Evolutionary conservation across 345 rosid species (phyloP).

Genomic region (Gossypium ekmanianum): DNA sequence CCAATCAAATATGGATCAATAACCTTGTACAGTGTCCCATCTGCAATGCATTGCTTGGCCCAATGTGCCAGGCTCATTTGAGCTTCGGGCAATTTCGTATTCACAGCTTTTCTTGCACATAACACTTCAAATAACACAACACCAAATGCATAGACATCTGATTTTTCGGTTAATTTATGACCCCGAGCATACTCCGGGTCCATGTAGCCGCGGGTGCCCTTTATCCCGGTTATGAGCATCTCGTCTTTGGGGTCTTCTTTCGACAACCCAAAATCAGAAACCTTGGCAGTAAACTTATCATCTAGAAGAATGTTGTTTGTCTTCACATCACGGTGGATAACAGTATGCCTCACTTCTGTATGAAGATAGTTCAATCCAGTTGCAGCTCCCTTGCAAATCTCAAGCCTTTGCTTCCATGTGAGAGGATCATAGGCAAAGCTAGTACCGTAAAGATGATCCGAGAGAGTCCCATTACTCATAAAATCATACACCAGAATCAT

Average conservation of each 20-base stretch:
- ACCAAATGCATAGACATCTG: slow-evolving; percentile 32
- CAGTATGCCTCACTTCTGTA: slow-evolving; percentile 14
- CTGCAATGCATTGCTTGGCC: slow-evolving; percentile 10
- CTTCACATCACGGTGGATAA: slow-evolving; percentile 11
- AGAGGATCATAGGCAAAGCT: slow-evolving; percentile 14
- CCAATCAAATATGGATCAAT: slow-evolving; percentile 24
- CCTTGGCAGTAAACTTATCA: slow-evolving; percentile 11
- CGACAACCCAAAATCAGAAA: slow-evolving; percentile 31
- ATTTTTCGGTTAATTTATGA: slow-evolving; percentile 26
- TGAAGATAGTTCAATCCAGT: slow-evolving; percentile 31
- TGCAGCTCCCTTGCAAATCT: slow-evolving; percentile 31
- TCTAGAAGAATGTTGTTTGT: slow-evolving; percentile 9
- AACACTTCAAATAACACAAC: slow-evolving; percentile 29
- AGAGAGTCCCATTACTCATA: slow-evolving; percentile 14
- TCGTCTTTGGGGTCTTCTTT: slow-evolving; percentile 17
- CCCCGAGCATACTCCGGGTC: slow-evolving; percentile 6
- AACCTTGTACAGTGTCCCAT: slow-evolving; percentile 17
- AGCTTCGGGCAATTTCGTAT: background rate
- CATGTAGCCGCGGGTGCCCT: slow-evolving; percentile 3
- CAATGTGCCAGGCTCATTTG: slow-evolving; percentile 17
- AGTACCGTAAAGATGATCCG: slow-evolving; percentile 25
- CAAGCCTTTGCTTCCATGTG: slow-evolving; percentile 26
- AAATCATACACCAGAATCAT: slow-evolving; percentile 5
- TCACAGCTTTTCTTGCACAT: slow-evolving; percentile 20
- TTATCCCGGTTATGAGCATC: background rate